Conservation (phyloP, 768 basidiomycete species). For the Kwoniella dendrophila region DNA sequence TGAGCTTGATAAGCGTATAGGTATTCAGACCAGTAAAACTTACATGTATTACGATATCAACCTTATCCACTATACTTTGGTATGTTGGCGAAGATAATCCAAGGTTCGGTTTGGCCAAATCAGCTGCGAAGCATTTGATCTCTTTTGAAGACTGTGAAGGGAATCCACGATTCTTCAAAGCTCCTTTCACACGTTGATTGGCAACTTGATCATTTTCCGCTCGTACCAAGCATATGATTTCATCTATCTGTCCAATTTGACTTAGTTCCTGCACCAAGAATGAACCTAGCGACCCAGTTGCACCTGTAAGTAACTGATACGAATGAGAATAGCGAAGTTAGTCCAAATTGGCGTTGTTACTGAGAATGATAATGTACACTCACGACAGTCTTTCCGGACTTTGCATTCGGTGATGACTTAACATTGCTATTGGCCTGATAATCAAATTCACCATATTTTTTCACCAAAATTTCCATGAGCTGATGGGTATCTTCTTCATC, state of each 20-base stretch:
- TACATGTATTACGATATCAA: conserved; percentile 45
- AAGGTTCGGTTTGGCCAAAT: conserved; percentile 25
- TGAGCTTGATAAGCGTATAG: no score
- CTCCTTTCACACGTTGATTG: conserved; percentile 14
- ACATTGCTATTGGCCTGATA: not conserved
- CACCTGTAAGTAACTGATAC: conserved; percentile 51
- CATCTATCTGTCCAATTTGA: conserved; percentile 4
- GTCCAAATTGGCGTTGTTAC: no score
- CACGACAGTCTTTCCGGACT: conserved; percentile 22
- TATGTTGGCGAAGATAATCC: conserved; percentile 35
- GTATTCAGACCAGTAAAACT: conserved; percentile 9
- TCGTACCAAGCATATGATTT: conserved; percentile 51
- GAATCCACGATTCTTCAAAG: conserved; percentile 20
- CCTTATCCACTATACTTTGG: conserved; percentile 7
- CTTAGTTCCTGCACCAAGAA: conserved; percentile 37
- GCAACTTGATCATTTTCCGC: conserved; percentile 36
- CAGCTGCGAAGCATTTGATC: conserved; percentile 1
- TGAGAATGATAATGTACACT: conserved; percentile 4
- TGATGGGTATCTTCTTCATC: conserved; percentile 10
- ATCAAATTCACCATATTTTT: conserved; percentile 36
- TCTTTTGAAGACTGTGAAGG: not conserved
- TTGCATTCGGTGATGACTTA: not conserved
- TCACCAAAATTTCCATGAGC: conserved; percentile 35
- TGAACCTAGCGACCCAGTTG: conserved; percentile 52
- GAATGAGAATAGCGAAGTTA: not conserved